These are phyloP conservation scores for Rubia yunnanensis DNA, from an alignment of 257 asterid genomes.

Conservation along the genomic window DNA sequence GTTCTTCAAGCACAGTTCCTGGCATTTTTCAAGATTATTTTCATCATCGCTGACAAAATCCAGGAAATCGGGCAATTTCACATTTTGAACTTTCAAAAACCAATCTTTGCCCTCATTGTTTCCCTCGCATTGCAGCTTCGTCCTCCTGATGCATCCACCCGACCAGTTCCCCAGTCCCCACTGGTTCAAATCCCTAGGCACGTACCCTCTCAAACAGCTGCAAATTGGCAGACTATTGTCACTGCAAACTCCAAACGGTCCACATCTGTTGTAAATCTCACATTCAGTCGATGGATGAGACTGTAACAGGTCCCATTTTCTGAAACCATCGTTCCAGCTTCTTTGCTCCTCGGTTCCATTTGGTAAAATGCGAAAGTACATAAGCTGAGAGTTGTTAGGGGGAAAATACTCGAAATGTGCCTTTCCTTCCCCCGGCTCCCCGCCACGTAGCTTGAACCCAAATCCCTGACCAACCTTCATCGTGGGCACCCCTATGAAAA, in stretches of 20 bases:
- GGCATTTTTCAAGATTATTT: slow-evolving; percentile 25
- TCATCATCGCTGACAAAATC: slow-evolving; percentile 19
- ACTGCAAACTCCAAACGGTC: slow-evolving; percentile 46
- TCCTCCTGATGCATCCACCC: slow-evolving; percentile 54
- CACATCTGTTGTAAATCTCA: slow-evolving; percentile 51
- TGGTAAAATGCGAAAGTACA: slow-evolving; percentile 33
- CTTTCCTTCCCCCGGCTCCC: slow-evolving; percentile 15
- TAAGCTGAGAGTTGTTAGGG: slow-evolving; percentile 17
- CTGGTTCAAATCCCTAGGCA: slow-evolving; percentile 26
- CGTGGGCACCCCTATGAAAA: slow-evolving; percentile 42
- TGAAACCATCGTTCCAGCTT: slow-evolving; percentile 25
- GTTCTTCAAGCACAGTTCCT: slow-evolving; percentile 33
- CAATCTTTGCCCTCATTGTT: slow-evolving; percentile 24
- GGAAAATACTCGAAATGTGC: slow-evolving; percentile 30
- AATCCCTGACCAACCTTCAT: slow-evolving; percentile 20
- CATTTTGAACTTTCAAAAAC: slow-evolving; percentile 26
- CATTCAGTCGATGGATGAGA: slow-evolving; percentile 42
- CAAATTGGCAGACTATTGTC: slow-evolving; percentile 21
- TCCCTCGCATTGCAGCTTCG: slow-evolving; percentile 26
- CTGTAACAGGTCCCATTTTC: slow-evolving; percentile 36
- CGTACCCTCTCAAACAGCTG: slow-evolving; percentile 49
- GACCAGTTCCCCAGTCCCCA: slow-evolving; percentile 53
- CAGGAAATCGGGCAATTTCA: slow-evolving; percentile 67
- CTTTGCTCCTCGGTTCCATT: slow-evolving; percentile 43
- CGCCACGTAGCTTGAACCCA: slow-evolving; percentile 62